A percentile compares a stretch with the other conserved stretches of the same genome.
Evolutionary conservation across 2,329 filamentous ascomycete genomes (phyloP).

Genomic region (Aspergillus uvarum): DNA sequence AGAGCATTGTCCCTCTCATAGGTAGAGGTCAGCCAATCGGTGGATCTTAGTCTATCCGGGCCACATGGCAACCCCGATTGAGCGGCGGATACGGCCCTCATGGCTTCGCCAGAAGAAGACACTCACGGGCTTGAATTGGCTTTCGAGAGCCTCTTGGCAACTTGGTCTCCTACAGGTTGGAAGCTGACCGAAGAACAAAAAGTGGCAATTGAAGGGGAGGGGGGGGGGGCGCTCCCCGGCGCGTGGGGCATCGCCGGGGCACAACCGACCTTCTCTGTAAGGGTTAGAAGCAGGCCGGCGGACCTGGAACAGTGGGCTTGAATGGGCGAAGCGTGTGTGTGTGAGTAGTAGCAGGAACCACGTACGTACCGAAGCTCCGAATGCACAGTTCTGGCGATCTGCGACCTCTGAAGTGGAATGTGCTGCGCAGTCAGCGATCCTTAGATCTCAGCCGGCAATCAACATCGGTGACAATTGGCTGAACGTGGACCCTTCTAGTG

Average conservation of each 20-base stretch:
- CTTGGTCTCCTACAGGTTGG: not conserved
- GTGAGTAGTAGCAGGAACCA: not conserved
- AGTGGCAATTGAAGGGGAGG: not conserved
- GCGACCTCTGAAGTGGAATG: slow-evolving; percentile 4
- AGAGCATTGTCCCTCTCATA: not conserved
- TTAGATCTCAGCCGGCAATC: not conserved
- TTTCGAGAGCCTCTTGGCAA: not conserved
- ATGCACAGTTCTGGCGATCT: slow-evolving; percentile 1
- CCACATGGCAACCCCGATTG: slow-evolving; percentile 20
- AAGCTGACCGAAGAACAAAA: slow-evolving; percentile 6
- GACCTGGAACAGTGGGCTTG: slow-evolving; percentile 4
- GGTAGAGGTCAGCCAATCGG: slow-evolving; percentile 6
- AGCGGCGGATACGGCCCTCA: slow-evolving; percentile 3
- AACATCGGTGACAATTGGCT: not conserved
- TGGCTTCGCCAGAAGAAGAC: not conserved
- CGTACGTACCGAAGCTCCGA: not conserved
- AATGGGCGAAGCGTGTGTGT: not conserved
- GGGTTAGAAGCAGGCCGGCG: not conserved
- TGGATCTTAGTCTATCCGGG: slow-evolving; percentile 18
- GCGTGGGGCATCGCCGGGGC: slow-evolving; percentile 2
- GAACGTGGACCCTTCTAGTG: not conserved
- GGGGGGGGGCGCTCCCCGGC: not conserved
- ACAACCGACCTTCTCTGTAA: slow-evolving; percentile 4
- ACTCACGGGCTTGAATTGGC: not conserved
- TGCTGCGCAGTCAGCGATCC: slow-evolving; percentile 1